Conservation (phyloP, 768 basidiomycete genomes). For the Leccinum rimulosum region DNA sequence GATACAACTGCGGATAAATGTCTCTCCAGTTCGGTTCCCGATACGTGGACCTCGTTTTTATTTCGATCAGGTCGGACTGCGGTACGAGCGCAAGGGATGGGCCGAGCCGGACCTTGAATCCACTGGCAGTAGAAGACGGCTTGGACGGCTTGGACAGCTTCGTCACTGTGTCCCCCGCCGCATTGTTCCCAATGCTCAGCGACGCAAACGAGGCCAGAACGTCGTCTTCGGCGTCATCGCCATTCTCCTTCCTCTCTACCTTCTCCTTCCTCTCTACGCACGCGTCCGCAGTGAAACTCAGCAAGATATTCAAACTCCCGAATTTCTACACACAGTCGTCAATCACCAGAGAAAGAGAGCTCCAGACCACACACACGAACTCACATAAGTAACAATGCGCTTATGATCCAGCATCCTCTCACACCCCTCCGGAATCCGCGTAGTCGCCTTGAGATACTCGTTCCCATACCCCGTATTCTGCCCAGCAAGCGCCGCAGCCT, state of each 20-base stretch:
- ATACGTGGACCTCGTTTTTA: constrained; percentile 31
- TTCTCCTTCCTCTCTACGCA: constrained; percentile 16
- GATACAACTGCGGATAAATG: constrained; percentile 61
- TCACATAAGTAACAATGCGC: constrained; percentile 61
- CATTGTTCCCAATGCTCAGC: constrained; percentile 15
- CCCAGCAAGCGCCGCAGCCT: constrained; percentile 12
- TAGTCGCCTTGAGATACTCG: constrained; percentile 60
- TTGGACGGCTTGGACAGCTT: neutral
- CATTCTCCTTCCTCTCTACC: constrained; percentile 9
- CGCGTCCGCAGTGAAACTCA: constrained; percentile 58
- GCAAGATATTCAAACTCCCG: constrained; percentile 53
- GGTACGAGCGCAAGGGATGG: constrained; percentile 31
- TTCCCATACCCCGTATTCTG: constrained; percentile 49
- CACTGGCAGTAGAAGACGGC: neutral
- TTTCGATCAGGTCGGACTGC: constrained; percentile 36
- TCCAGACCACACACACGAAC: constrained; percentile 15
- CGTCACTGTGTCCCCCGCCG: neutral
- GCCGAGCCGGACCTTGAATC: constrained; percentile 22
- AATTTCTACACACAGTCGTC: constrained; percentile 43
- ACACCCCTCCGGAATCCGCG: constrained; percentile 47
- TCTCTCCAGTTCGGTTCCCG: constrained; percentile 54
- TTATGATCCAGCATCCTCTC: constrained; percentile 55
- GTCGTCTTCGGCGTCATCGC: constrained; percentile 24
- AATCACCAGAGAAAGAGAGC: neutral
- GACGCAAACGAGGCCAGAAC: constrained; percentile 27